A percentile compares a stretch with the other conserved stretches of the same genome.
Conservation (phyloP, 1,284 basidiomycete genomes). For the Trichosporon sp. region DNA sequence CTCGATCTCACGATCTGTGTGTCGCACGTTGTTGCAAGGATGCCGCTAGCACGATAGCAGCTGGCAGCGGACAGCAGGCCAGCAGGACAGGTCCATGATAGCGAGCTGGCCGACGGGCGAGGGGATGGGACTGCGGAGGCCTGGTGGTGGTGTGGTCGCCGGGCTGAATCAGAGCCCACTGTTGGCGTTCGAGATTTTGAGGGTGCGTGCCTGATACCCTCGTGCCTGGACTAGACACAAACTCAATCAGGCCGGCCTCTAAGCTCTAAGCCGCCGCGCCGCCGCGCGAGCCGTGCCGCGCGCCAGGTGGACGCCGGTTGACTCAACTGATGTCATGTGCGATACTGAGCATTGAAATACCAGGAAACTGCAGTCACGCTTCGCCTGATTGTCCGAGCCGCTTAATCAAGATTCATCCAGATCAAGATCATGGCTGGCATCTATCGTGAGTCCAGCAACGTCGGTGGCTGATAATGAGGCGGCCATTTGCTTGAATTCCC, state of each 20-base stretch:
- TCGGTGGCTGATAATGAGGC: slow-evolving; percentile 17
- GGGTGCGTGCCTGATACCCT: neutral
- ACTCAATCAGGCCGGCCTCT: neutral
- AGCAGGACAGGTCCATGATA: no score
- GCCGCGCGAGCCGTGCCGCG: no score
- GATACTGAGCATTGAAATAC: neutral
- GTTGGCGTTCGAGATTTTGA: neutral
- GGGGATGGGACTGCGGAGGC: neutral
- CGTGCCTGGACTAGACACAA: neutral
- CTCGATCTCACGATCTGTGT: neutral
- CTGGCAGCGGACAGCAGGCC: no score
- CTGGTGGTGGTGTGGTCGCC: slow-evolving; percentile 25
- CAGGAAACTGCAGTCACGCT: neutral
- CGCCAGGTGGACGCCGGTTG: neutral
- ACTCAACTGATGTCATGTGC: slow-evolving; percentile 2
- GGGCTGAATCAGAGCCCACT: slow-evolving; percentile 31
- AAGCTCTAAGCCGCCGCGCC: no score
- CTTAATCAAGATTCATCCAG: neutral
- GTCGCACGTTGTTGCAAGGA: neutral
- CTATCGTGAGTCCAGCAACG: neutral
- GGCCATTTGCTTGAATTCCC: slow-evolving; percentile 56
- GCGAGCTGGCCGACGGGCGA: neutral
- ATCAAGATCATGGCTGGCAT: neutral
- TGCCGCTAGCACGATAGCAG: neutral
- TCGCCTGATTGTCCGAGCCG: neutral